phyloP scores from a whole-genome alignment of 2,329 filamentous ascomycete species.

The Xylaria hypoxylon region DNA sequence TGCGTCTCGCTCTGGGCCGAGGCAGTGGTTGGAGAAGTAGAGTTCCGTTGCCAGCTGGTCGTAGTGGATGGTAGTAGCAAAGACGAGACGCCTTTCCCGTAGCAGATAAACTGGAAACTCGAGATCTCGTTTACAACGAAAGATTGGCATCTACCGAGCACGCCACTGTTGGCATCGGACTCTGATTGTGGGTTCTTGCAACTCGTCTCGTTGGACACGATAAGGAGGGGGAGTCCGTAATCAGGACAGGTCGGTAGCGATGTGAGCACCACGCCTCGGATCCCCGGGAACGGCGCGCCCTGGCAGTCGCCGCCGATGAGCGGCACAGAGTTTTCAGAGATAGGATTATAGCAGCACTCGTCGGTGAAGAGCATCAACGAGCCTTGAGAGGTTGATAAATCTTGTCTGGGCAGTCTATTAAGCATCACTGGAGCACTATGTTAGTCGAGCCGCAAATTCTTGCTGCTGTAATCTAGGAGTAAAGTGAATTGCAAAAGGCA shows the following conservation, averaged over 20 bases:
- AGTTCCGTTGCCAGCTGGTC: constrained; percentile 15
- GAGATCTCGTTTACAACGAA: constrained; percentile 17
- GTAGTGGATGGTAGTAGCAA: constrained; percentile 16
- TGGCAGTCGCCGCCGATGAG: constrained; percentile 21
- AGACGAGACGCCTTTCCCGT: constrained; percentile 21
- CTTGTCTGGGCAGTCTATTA: constrained; percentile 14
- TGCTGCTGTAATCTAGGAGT: constrained; percentile 7
- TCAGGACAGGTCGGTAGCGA: constrained; percentile 19
- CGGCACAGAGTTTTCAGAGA: constrained; percentile 14
- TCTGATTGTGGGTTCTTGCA: constrained; percentile 21
- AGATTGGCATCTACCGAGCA: constrained; percentile 19
- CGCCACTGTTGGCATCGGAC: constrained; percentile 12
- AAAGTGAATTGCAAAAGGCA: constrained; percentile 13
- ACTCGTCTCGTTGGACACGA: constrained; percentile 18
- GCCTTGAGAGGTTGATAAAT: constrained; percentile 3
- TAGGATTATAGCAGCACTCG: constrained; percentile 7
- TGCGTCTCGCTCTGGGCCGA: constrained; percentile 10
- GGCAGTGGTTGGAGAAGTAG: constrained; percentile 11
- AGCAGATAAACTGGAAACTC: constrained; percentile 23
- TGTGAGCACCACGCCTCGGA: constrained; percentile 13
- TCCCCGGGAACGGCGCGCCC: constrained; percentile 14
- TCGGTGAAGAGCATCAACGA: constrained; percentile 20
- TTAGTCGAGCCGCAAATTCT: constrained; percentile 4
- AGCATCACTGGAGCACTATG: constrained; percentile 16
- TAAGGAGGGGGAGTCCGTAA: constrained; percentile 18